Evolutionary conservation across 495 filamentous ascomycete genomes (phyloP), one percentile per base, ranked within the genome.

Genomic region (Podospora australis): DNA sequence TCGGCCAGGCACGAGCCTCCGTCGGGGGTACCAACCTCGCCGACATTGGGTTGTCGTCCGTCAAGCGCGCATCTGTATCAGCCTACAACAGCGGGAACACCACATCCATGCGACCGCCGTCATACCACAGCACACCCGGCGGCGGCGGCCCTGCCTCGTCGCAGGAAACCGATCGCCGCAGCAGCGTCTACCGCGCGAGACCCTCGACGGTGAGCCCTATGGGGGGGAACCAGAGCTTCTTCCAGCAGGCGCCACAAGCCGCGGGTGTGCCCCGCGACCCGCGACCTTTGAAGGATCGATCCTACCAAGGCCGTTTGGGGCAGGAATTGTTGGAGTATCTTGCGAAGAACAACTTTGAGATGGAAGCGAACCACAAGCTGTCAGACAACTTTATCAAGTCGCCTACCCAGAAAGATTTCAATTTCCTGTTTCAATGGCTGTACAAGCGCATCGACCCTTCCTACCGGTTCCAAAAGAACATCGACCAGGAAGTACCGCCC

Each of bases 331-430:
- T 95, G 51, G 94, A 99, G 42, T 99, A 95, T 58, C 71, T 97
- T 50, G 80, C 88, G 4, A 79, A 87, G 23, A 81, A 92, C 59
- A 91, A 92, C 52, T 99, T 97, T 57, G 92, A 99, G 70, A 81
- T 96, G 78, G 89, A 95, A 52, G 95, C 92, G 85, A 95, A 94
- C 60, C 83, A 96, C 64, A 83, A 82, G 23, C 72, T 99, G 23
- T 82, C 85, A 2, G 82, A 88, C 41, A 96, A 96, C 52, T 85
- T 87, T 14, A 79, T 92, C 58, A 88, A 84, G 41, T 90, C 84
- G 29, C 94, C 92, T n/a, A 97, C 90, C 3, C 89, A 96, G 57
- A 99, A 97, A 60, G 92, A 99, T 63, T 99, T 97, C 68, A 88
- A 90, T 60, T 82, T 76, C 55, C 90, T 97, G 67, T 99, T 99